Base-by-base conservation (phyloP, 2,329 filamentous ascomycete species). In the Rhynchosporium agropyri region DNA sequence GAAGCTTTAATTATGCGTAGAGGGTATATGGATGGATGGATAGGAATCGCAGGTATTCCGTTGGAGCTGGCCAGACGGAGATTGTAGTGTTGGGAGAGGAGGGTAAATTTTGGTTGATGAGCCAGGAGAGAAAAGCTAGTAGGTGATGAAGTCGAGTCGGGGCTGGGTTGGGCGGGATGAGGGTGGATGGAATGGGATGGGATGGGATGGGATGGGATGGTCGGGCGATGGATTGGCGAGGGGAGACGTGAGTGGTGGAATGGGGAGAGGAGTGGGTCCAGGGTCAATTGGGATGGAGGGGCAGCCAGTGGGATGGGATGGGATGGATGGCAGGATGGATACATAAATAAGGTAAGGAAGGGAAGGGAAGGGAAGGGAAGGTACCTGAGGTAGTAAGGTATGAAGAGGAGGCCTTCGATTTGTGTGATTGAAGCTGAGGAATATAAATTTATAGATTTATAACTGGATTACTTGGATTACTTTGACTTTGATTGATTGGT, bases 241-340 rank as follows among this genome's bases (percentile, higher is more conserved):
- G 10, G n/a, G 28, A 4, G 40, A 43, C n/a, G 40, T 33, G 48
- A 50, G 48, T 50, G 48, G 48, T 50, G 28, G 48, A 33, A 50
- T 26, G 43, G 9, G 2, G 10, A 7, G 9, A 12, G 28, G 33
- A 31, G 48, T 50, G 48, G 48, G 48, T 28, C 48, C 6, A 13
- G 53, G 43, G 45, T 57, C 40, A 57, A 54, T 50, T 12, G 38
- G 42, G 60, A 62, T 62, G 60, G 58, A 61, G 58, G 62, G 58
- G 57, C 20, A 20, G 20, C 20, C 51, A 60, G 43, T 15, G 49
- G 58, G 36, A 40, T 36, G n/a, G 29, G 36, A 54, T 50, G 33
- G 29, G 43, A n/a, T 51, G 50, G 51, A 4, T 45, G 51, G n/a
- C 20, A 20, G 20, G 20, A 20, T 20, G 20, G 20, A 20, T 20